These are phyloP conservation scores for Paragyromitra xinjiangensis DNA, from an alignment of 495 filamentous ascomycete genomes.

Conservation along the genomic window DNA sequence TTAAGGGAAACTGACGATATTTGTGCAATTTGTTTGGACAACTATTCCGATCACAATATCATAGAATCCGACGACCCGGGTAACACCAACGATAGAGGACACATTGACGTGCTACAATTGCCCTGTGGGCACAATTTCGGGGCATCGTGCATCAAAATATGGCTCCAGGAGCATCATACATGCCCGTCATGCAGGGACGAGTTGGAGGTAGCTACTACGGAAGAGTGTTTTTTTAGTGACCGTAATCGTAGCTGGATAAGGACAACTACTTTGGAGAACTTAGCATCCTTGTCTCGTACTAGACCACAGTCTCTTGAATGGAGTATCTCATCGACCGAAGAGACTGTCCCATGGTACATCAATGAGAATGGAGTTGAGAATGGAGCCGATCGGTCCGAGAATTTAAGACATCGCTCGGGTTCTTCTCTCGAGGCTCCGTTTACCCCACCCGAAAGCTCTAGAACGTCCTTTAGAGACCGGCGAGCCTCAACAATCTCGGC, in stretches of 20 bases:
- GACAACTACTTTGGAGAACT: neutral
- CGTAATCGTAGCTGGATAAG: neutral
- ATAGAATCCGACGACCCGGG: neutral
- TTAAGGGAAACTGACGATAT: neutral
- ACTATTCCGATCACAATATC: neutral
- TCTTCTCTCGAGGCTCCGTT: neutral
- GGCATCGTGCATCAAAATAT: neutral
- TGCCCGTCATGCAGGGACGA: neutral
- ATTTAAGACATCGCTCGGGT: neutral
- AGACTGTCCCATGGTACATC: neutral
- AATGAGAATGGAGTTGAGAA: too few relatives aligned
- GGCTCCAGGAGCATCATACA: neutral
- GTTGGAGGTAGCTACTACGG: neutral
- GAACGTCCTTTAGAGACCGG: neutral
- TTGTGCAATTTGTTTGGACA: neutral
- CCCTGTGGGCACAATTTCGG: constrained; percentile 1
- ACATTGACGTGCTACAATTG: neutral
- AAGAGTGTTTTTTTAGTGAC: too few relatives aligned
- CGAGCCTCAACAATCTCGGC: neutral
- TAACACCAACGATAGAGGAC: neutral
- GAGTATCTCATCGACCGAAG: neutral
- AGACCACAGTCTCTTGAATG: neutral
- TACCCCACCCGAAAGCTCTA: neutral
- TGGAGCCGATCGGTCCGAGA: neutral
- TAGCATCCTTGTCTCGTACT: neutral